Percentiles rank a stretch among this genome's conserved stretches.
Conservation (phyloP, 768 basidiomycete species). For the Kockovaella imperatae region DNA sequence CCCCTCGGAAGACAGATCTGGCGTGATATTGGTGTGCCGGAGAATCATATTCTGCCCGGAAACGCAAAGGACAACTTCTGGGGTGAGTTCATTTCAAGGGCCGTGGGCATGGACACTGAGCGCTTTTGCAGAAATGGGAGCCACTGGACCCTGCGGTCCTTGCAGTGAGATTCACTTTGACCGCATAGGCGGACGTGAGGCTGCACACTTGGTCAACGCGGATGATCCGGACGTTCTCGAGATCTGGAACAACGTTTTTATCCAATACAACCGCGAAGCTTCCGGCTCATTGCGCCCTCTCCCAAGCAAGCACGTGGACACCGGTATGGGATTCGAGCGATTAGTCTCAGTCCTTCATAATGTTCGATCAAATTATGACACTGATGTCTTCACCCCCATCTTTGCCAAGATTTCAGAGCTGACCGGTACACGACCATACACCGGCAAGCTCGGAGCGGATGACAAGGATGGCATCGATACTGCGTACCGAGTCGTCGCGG, state of each 20-base stretch:
- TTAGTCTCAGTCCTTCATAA: constrained; percentile 89
- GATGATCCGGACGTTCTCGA: constrained; percentile 89
- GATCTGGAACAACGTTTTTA: constrained; percentile 99
- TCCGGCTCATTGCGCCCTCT: constrained; percentile 71
- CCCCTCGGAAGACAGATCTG: constrained; percentile 55
- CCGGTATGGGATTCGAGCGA: constrained; percentile 98
- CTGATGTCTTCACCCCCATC: constrained; percentile 85
- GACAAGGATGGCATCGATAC: constrained; percentile 93
- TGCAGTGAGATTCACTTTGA: constrained; percentile 92
- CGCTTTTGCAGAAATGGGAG: constrained; percentile 75
- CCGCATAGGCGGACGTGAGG: constrained; percentile 94
- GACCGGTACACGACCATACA: constrained; percentile 77
- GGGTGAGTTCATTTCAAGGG: constrained; percentile 55
- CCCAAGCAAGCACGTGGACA: constrained; percentile 93
- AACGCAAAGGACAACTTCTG: constrained; percentile 98
- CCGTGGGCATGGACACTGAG: background rate
- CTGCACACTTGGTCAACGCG: constrained; percentile 81
- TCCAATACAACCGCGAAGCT: constrained; percentile 93
- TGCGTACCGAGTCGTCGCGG: constrained; percentile 92
- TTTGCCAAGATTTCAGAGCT: constrained; percentile 79
- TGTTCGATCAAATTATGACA: constrained; percentile 92
- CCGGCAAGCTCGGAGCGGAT: constrained; percentile 89
- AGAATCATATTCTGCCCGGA: constrained; percentile 85
- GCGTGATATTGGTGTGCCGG: constrained; percentile 78
- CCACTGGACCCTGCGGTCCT: constrained; percentile 95